Conservation (phyloP, 2,329 filamentous ascomycete species). For the Sclerotinia glacialis region DNA sequence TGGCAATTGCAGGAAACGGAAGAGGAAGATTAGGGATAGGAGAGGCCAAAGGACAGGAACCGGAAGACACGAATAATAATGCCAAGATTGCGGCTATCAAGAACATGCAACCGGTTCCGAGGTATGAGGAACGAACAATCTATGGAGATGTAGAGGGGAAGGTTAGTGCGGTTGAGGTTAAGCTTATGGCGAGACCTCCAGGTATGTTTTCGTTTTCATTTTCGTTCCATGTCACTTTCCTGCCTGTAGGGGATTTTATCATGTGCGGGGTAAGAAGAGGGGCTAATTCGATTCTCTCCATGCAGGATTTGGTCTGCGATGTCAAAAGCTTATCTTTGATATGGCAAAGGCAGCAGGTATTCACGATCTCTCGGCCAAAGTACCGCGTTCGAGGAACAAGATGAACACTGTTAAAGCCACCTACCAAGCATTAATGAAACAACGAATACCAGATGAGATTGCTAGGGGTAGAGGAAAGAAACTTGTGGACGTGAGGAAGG, state of each 20-base stretch:
- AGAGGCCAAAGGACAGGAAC: conserved; percentile 81
- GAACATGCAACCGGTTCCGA: conserved; percentile 87
- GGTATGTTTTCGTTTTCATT: conserved; percentile 55
- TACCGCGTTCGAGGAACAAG: conserved; percentile 83
- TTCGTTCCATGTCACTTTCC: not conserved
- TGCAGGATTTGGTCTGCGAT: conserved; percentile 87
- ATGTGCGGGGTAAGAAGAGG: not conserved
- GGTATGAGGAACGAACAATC: conserved; percentile 91
- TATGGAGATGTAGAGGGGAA: conserved; percentile 82
- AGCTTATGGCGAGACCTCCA: conserved; percentile 78
- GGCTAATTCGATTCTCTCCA: conserved; percentile 19
- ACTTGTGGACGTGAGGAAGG: conserved; percentile 91
- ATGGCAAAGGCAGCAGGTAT: conserved; percentile 87
- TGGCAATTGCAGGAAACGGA: conserved; percentile 82
- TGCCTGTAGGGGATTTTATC: not conserved
- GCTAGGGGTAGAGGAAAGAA: conserved; percentile 89
- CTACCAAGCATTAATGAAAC: conserved; percentile 76
- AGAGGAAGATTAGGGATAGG: conserved; percentile 85
- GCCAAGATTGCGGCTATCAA: conserved; percentile 78
- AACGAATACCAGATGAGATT: conserved; percentile 85
- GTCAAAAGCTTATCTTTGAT: conserved; percentile 89
- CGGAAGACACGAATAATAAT: conserved; percentile 64
- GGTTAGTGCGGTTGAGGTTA: conserved; percentile 81
- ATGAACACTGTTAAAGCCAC: conserved; percentile 98
- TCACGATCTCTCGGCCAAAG: conserved; percentile 77